Conservation (phyloP, 2,329 filamentous ascomycete species). For the Microdochium paspali region DNA sequence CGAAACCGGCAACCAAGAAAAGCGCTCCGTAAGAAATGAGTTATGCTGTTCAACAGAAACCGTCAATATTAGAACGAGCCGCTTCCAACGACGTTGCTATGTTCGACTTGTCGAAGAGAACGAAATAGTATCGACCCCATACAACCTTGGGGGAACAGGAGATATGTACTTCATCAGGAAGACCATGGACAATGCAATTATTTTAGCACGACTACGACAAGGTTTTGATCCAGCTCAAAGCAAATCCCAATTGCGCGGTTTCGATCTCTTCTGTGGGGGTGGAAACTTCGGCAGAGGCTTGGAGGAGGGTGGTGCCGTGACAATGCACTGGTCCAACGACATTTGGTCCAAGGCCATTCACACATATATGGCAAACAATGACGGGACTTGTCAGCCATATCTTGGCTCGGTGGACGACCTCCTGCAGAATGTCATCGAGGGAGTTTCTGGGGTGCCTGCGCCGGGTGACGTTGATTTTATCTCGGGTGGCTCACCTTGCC, state of each 20-base stretch:
- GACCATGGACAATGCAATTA: conserved; percentile 15
- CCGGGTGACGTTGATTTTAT: conserved; percentile 61
- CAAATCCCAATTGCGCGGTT: conserved; percentile 38
- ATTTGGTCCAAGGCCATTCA: conserved; percentile 54
- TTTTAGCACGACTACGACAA: conserved; percentile 3
- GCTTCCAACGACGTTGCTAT: conserved; percentile 47
- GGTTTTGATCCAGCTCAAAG: background rate
- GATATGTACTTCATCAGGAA: conserved; percentile 57
- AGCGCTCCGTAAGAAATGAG: conserved; percentile 38
- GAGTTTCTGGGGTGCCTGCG: conserved; percentile 37
- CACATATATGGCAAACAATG: conserved; percentile 61
- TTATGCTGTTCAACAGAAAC: conserved; percentile 21
- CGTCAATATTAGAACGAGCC: conserved; percentile 19
- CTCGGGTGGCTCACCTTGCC: conserved; percentile 67
- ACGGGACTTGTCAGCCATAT: conserved; percentile 41
- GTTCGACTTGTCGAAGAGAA: conserved; percentile 42
- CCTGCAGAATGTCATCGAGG: conserved; percentile 44
- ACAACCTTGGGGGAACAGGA: conserved; percentile 54
- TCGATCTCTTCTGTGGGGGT: conserved; percentile 71
- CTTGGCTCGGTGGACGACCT: conserved; percentile 66
- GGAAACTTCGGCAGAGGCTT: conserved; percentile 70
- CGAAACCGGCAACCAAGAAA: conserved; percentile 17
- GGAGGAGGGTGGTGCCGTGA: conserved; percentile 58
- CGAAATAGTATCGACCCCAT: conserved; percentile 48
- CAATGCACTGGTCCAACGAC: conserved; percentile 62